Base-by-base conservation (phyloP, 192 early-diverging fungal species). In the Coemansia javaensis region DNA sequence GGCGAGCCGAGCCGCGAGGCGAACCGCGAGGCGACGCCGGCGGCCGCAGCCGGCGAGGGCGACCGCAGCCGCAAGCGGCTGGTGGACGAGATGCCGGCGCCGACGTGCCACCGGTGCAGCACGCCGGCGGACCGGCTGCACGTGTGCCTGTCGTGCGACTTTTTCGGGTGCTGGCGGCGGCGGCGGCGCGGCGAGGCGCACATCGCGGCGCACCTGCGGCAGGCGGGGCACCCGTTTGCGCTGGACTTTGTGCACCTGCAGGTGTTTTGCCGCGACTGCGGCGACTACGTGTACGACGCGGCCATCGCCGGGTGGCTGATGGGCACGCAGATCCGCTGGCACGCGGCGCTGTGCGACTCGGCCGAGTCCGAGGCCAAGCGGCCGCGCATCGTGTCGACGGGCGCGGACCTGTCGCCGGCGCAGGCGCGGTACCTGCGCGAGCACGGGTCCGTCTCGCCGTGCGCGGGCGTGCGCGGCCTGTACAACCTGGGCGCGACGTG, bases 401-500 rank as follows among this genome's bases (percentile, higher is more conserved):
- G 53, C 17, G 36, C 37, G 31, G 63, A 62, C 32, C 44, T 62
- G 42, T 44, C 52, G 30, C 53, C 61, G 27, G 59, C 47, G 9
- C 66, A 63, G 47, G 39, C 74, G 1, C 51, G 53, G 50, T 75
- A 74, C 14, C 38, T 73, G 16, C 36, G 43, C n/a, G 72, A 69
- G 16, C 60, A 75, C 27, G 71, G 60, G 11, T 33, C 47, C 4
- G 38, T 56, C 15, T 38, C 47, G 17, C 36, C 56, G 24, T 80
- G 75, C 21, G 56, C 65, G 28, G 88, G 90, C 5, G 59, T 96
- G 13, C 82, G 95, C n/a, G 95, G 95, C 14, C 64, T 94, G 41
- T 65, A 79, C 25, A 98, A 98, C 48, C 81, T 98, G 75, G 95
- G 95, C 13, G 85, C 87, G 0, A 98, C 95, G 1, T 98, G 95